Conservation (phyloP, 176 grass and related monocot genomes). For the Pontederia paniculata region DNA sequence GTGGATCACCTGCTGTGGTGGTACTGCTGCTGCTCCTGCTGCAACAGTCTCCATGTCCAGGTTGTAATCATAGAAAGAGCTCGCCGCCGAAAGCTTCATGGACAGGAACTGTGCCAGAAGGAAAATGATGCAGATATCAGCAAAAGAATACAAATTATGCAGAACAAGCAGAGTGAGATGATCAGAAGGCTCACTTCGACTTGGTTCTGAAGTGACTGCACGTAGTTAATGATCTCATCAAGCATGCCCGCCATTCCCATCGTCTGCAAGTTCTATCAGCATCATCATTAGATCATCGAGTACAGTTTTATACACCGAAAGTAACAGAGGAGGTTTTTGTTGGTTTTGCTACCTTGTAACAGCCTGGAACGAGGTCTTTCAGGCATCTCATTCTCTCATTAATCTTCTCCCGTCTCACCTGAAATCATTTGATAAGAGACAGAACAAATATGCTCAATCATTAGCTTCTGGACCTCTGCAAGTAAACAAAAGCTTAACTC, state of each 20-base stretch:
- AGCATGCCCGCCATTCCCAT: conserved; percentile 21
- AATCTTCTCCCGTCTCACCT: conserved; percentile 18
- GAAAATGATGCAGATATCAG: too few relatives aligned
- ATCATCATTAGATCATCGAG: too few relatives aligned
- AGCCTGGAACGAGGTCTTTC: conserved; percentile 20
- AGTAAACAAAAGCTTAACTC: background rate
- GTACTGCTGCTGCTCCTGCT: background rate
- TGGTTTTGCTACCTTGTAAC: conserved; percentile 11
- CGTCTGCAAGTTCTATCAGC: conserved; percentile 2
- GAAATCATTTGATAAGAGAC: background rate
- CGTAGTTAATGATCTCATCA: conserved; percentile 23
- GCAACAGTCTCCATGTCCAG: background rate
- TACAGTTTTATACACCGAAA: background rate
- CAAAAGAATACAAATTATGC: background rate
- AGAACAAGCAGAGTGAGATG: background rate
- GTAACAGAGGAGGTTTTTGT: background rate
- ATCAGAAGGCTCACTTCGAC: conserved; percentile 6
- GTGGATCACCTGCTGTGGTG: too few relatives aligned
- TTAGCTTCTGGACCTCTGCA: too few relatives aligned
- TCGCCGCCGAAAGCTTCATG: conserved; percentile 13
- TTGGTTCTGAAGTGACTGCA: conserved; percentile 21
- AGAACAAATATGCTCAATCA: background rate
- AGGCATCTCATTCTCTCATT: conserved; percentile 22
- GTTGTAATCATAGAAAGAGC: conserved; percentile 14
- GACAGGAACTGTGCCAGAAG: conserved; percentile 12